Percentiles rank a stretch among this genome's conserved stretches.
Evolutionary conservation across 176 grass and related monocot species (phyloP).

Genomic region (Hsuehochloa calcarea): DNA sequence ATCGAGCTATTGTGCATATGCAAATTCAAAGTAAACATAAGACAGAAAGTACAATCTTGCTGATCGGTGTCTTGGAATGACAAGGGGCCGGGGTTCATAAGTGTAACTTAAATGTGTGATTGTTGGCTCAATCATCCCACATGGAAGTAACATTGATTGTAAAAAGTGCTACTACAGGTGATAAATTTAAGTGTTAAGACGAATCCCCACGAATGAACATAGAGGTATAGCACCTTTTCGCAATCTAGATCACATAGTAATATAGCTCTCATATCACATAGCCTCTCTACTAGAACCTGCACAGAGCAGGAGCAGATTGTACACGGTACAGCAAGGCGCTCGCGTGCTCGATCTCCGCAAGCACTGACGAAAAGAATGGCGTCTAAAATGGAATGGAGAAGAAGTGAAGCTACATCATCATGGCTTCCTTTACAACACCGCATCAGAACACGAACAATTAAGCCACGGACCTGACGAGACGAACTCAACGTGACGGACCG

Average conservation of each 20-base stretch:
- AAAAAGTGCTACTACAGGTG: conserved; percentile 16
- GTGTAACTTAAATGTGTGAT: not conserved
- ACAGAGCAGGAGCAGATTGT: conserved; percentile 28
- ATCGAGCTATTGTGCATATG: not conserved
- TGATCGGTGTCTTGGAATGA: not conserved
- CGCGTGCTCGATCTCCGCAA: not conserved
- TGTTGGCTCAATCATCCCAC: conserved; percentile 21
- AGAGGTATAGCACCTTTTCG: not conserved
- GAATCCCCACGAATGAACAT: not conserved
- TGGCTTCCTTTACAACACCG: conserved; percentile 35
- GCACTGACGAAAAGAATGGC: conserved; percentile 18
- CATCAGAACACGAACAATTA: conserved; percentile 34
- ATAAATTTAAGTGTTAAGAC: conserved; percentile 18
- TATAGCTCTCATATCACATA: conserved; percentile 35
- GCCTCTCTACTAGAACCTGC: conserved; percentile 18
- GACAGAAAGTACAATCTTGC: not conserved
- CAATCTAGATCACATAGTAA: conserved; percentile 2
- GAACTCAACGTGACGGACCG: not conserved
- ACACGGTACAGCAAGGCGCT: conserved; percentile 15
- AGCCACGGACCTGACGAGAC: conserved; percentile 44
- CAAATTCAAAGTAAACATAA: not conserved
- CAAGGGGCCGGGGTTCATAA: not conserved
- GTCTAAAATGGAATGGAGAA: not conserved
- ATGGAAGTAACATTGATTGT: conserved; percentile 11
- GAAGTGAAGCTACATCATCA: not conserved